These are phyloP conservation scores for Ustilago tritici DNA, from an alignment of 1,284 basidiomycete species.

Conservation along the genomic window DNA sequence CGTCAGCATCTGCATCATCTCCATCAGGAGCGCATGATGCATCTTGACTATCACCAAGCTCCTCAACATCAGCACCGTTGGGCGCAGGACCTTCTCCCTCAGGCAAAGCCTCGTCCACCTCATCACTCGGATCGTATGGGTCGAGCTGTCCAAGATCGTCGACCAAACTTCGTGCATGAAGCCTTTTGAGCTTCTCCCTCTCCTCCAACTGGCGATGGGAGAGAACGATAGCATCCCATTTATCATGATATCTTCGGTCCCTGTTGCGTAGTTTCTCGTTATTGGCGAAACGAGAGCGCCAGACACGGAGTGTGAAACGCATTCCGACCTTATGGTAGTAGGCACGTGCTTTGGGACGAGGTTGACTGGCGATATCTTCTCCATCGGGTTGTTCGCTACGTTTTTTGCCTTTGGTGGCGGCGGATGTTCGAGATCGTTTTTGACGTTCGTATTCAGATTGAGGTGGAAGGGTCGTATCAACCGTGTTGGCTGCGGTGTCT, in stretches of 20 bases:
- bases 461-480: conserved; percentile 51
- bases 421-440: conserved; percentile 43
- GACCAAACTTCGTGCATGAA: conserved; percentile 48
- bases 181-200: conserved; percentile 42
- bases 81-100: conserved; percentile 8
- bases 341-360: conserved; percentile 48
- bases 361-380: conserved; percentile 25
- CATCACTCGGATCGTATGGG: conserved; percentile 52
- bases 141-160: conserved; percentile 57
- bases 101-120: conserved; percentile 21
- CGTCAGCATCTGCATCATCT: conserved; percentile 24
- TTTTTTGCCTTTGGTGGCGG: conserved; percentile 51
- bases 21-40: not conserved
- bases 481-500: conserved; percentile 12
- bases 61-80: conserved; percentile 15
- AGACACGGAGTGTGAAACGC: conserved; percentile 63
- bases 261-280: conserved; percentile 53
- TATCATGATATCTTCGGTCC: conserved; percentile 53
- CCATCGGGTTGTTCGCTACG: conserved; percentile 32
- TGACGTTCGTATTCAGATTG: conserved; percentile 56
- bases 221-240: conserved; percentile 61
- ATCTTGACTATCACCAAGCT: conserved; percentile 7
- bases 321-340: conserved; percentile 66
- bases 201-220: conserved; percentile 54
- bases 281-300: conserved; percentile 53